Evolutionary conservation across 176 grass and related monocot genomes (phyloP), one percentile per base, ranked within the genome.

Genomic region (Oryza brachyantha): DNA sequence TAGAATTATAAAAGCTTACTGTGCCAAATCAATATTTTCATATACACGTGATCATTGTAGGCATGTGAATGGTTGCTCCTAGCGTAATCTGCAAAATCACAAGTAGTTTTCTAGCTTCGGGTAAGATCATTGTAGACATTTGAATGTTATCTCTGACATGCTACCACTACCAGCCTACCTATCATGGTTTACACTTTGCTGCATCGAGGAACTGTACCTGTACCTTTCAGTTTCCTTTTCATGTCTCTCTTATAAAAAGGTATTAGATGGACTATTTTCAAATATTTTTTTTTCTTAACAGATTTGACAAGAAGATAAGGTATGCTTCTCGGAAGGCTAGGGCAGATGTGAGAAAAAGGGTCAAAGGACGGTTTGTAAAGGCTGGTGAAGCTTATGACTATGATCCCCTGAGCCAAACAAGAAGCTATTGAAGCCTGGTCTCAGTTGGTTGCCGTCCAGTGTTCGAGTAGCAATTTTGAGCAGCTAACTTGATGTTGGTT

Each of bases 251-350:
- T 40, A 11, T n/a, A 19, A 11, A 26, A 39, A 79, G 4, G 62
- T 63, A 73, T 66, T 16, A 58, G 74, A 5, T 41, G 29, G 69
- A 11, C 64, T 80, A 74, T 45, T 10, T 24, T 84, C 68, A 12
- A 46, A 77, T 83, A 38, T 37, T 2, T 82, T 60, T 60, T 55
- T 43, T 78, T 59, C 10, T 43, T 52, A 7, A 81, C 79, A 97
- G 94, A 79, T 97, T 97, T 88, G 91, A 97, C 48, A 97, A 94
- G 86, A 97, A 94, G 73, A 97, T 97, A 59, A 94, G 94, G 84
- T 97, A 97, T 76, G 94, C 79, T 35, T 97, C 94, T 76, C 94
- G 94, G 61, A 97, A 97, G 84, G 91, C 94, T 82, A 94, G 91
- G 83, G 94, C 94, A 41, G 94, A 97, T 39, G 89, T 92, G 76